Percentiles rank a stretch among this genome's conserved stretches.
Conservation (phyloP, 2,329 filamentous ascomycete genomes). For the Claviceps sp. region DNA sequence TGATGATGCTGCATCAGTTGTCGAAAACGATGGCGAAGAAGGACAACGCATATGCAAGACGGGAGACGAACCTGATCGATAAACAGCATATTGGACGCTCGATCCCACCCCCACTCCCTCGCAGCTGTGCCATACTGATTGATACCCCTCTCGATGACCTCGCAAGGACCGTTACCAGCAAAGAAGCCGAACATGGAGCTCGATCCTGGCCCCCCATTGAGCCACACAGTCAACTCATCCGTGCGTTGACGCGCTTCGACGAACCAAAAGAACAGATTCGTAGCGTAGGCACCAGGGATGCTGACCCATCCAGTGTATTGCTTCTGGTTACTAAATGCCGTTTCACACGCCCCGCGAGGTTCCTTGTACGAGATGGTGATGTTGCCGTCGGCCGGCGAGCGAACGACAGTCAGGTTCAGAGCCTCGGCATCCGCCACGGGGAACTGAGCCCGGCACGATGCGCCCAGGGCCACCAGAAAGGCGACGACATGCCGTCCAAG, state of each 20-base stretch:
- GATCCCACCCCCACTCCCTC: conserved; percentile 54
- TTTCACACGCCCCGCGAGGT: conserved; percentile 47
- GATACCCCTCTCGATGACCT: conserved; percentile 33
- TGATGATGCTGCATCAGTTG: not conserved
- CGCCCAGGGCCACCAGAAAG: conserved; percentile 7
- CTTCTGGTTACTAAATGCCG: conserved; percentile 49
- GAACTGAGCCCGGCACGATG: conserved; percentile 19
- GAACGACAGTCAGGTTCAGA: conserved; percentile 39
- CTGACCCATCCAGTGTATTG: conserved; percentile 60
- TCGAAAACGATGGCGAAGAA: not conserved
- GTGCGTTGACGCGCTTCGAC: conserved; percentile 30
- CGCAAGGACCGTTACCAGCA: conserved; percentile 41
- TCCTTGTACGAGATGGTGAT: conserved; percentile 57
- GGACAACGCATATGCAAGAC: not conserved
- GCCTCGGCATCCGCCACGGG: conserved; percentile 15
- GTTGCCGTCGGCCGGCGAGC: conserved; percentile 46
- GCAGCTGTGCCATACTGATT: conserved; percentile 40
- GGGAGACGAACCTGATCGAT: conserved; percentile 34
- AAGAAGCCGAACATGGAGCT: conserved; percentile 55
- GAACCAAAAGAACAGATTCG: conserved; percentile 40
- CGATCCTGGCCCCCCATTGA: conserved; percentile 54
- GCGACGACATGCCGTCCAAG: conserved; percentile 8
- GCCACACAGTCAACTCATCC: conserved; percentile 41
- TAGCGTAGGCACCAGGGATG: conserved; percentile 40
- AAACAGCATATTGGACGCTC: conserved; percentile 39